These are phyloP conservation scores for Bjerkandera adusta DNA, from an alignment of 1,284 basidiomycete species.

Conservation along the genomic window DNA sequence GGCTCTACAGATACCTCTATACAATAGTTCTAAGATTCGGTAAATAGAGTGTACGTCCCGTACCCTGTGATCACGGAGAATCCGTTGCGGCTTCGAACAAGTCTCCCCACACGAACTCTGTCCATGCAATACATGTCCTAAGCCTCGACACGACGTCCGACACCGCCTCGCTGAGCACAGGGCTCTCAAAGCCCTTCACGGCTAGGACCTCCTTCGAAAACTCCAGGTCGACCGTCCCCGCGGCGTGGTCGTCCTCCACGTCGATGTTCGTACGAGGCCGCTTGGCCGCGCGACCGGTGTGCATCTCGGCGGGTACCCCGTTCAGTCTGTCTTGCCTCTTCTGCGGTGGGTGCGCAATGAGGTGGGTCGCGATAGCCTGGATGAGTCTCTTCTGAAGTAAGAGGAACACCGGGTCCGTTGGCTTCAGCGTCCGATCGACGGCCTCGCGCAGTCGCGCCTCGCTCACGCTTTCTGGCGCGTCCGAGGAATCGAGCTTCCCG, in stretches of 20 bases:
- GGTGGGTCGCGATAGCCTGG: conserved; percentile 38
- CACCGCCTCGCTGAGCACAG: conserved; percentile 33
- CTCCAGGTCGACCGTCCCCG: neutral
- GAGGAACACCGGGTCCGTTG: conserved; percentile 62
- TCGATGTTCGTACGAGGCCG: conserved; percentile 22
- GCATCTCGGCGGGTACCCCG: conserved; percentile 38
- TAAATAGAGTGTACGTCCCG: too few species aligned
- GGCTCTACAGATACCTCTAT: too few species aligned
- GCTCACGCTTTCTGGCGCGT: conserved; percentile 34
- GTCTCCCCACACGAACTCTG: conserved; percentile 38
- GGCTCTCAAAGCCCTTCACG: conserved; percentile 49
- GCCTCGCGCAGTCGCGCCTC: conserved; percentile 51
- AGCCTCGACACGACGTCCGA: conserved; percentile 32
- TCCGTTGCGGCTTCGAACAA: conserved; percentile 19
- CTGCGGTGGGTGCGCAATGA: conserved; percentile 22
- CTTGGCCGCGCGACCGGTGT: conserved; percentile 27
- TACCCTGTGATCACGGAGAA: neutral
- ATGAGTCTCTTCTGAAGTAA: conserved; percentile 58
- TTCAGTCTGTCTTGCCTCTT: conserved; percentile 3
- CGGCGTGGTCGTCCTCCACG: conserved; percentile 18
- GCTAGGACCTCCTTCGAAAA: conserved; percentile 16
- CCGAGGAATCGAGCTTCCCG: conserved; percentile 11
- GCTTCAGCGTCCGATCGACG: conserved; percentile 58
- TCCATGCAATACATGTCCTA: conserved; percentile 37
- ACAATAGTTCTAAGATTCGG: too few species aligned